Conservation (phyloP, 106 monocot genomes). For the Amphibolis antarctica region DNA sequence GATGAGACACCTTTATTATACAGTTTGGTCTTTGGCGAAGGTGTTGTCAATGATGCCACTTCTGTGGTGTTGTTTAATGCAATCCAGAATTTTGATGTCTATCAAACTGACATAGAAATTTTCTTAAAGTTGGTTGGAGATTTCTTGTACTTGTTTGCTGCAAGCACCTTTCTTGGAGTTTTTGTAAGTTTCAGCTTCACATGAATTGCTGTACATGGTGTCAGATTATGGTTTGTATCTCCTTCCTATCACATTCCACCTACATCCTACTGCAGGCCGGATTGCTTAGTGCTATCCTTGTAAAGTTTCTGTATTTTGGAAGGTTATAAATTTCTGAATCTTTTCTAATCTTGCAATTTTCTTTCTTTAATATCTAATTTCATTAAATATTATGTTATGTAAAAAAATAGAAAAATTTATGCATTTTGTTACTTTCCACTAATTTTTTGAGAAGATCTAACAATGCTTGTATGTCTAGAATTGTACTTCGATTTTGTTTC, state of each 20-base stretch:
- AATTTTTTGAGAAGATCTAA: too few relatives aligned
- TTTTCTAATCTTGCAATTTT: too few relatives aligned
- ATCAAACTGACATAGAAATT: constrained; percentile 41
- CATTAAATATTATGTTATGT: too few relatives aligned
- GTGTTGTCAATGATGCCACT: constrained; percentile 99
- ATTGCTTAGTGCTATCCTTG: constrained; percentile 83
- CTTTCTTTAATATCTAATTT: too few relatives aligned
- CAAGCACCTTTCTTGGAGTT: constrained; percentile 84
- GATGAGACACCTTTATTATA: constrained; percentile 98
- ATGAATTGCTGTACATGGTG: background rate
- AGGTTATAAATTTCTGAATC: constrained; percentile 26
- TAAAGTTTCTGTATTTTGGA: constrained; percentile 84
- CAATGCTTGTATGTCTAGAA: too few relatives aligned
- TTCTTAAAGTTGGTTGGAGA: constrained; percentile 50
- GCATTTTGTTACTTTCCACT: too few relatives aligned
- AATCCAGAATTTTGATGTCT: constrained; percentile 81
- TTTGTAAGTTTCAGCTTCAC: constrained; percentile 39
- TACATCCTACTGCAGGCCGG: constrained; percentile 44
- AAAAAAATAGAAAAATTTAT: too few relatives aligned
- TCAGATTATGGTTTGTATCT: background rate
- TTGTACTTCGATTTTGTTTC: too few relatives aligned
- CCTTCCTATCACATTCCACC: background rate
- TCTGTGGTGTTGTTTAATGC: constrained; percentile 98
- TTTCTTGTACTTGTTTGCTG: constrained; percentile 74
- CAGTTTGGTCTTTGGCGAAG: constrained; percentile 97